These are phyloP conservation scores for Holtermannia corniformis DNA, from an alignment of 768 basidiomycete species.

Conservation along the genomic window DNA sequence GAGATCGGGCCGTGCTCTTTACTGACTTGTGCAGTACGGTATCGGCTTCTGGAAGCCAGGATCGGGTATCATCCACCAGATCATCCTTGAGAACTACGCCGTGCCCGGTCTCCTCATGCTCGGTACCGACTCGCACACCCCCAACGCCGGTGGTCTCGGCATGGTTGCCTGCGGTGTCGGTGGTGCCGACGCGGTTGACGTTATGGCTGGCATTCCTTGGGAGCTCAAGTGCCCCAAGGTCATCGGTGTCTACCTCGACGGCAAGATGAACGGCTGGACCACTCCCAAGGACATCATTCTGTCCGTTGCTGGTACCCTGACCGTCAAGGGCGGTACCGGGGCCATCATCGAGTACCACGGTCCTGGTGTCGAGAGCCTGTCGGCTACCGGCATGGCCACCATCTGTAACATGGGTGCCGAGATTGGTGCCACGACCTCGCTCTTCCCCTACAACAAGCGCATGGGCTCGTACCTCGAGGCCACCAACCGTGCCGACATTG, in stretches of 20 bases:
- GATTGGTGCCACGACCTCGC: slow-evolving; percentile 95
- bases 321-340: slow-evolving; percentile 98
- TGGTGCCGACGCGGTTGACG: slow-evolving; percentile 97
- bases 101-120: slow-evolving; percentile 99
- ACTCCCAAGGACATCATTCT: slow-evolving; percentile 98
- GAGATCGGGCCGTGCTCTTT: slow-evolving; percentile 9
- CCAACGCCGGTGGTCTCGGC: slow-evolving; percentile 97
- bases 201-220: slow-evolving; percentile 97
- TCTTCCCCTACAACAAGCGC: slow-evolving; percentile 96
- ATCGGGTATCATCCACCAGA: slow-evolving; percentile 98
- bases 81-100: slow-evolving; percentile 98
- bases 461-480: slow-evolving; percentile 90
- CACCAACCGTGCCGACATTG: slow-evolving; percentile 83
- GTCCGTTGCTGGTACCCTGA: slow-evolving; percentile 96
- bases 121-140: slow-evolving; percentile 98
- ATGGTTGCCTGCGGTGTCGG: slow-evolving; percentile 99
- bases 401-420: slow-evolving; percentile 99
- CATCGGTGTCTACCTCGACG: slow-evolving; percentile 92
- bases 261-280: slow-evolving; percentile 93
- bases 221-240: slow-evolving; percentile 99
- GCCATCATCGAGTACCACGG: slow-evolving; percentile 97
- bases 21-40: slow-evolving; percentile 54
- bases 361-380: slow-evolving; percentile 87
- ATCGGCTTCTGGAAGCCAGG: slow-evolving; percentile 99
- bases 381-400: slow-evolving; percentile 98